Base-by-base conservation (phyloP, 257 asterid genomes). In the Phtheirospermum japonicum region DNA sequence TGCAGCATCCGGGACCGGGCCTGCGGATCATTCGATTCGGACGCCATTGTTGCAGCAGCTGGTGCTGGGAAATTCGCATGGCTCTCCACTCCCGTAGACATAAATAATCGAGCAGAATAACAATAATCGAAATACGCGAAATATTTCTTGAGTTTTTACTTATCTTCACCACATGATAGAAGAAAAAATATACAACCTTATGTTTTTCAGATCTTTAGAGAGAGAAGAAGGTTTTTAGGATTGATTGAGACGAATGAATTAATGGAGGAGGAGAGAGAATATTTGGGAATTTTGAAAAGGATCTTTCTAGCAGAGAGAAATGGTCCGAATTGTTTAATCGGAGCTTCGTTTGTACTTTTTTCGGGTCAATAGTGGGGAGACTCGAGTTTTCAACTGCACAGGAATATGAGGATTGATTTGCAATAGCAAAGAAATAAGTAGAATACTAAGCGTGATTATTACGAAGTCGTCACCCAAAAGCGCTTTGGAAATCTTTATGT, bases 1-100 rank as follows among this genome's bases (percentile, higher is more conserved):
- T 83, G 77, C 96, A 82, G 78, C 87, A 78, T 37, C 82, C 93
- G 63, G 63, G 85, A 59, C 69, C 80, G 81, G 75, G 76, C 64
- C 43, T 71, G 70, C 17, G 66, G 59, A 57, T 57, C 74, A 2
- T 63, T 66, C 11, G 57, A 46, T 46, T 61, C 75, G 59, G 77
- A 39, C 73, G 76, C 74, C 83, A 81, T 75, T 61, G 75, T 26
- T 30, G 85, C 75, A n/a, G 28, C 58, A 20, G 85, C 75, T 68
- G 79, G 65, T 61, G 75, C 81, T 1, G 86, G 78, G 53, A 77
- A 69, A 63, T 75, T 88, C 61, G 80, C 85, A 77, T 78, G 85
- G 79, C 70, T 68, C 80, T 68, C 79, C 70, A 73, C 82, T 68
- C 80, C 83, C 76, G 75, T 58, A 75, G 84, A 73, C 86, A 83